Evolutionary conservation across 768 basidiomycete species (phyloP).

Genomic region (Galerina sulciceps): DNA sequence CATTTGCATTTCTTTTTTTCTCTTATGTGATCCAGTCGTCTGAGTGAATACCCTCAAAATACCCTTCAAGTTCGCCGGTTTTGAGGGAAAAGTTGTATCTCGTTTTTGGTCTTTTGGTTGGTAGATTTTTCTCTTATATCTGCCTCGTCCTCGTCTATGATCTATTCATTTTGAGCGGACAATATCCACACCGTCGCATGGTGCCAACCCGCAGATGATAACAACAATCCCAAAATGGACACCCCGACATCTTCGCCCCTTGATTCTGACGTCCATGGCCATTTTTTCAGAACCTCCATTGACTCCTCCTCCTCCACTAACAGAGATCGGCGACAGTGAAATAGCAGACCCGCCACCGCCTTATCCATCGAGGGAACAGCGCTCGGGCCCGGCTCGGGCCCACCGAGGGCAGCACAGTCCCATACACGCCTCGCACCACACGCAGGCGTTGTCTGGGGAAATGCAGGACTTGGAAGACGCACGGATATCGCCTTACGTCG

Average conservation of each 20-base stretch:
- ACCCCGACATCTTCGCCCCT: not conserved
- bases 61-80: no score
- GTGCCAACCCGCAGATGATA: not conserved
- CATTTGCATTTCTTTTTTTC: no score
- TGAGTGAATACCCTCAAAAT: no score
- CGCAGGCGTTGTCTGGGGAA: slow-evolving; percentile 35
- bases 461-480: slow-evolving; percentile 39
- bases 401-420: slow-evolving; percentile 24
- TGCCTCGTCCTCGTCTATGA: no score
- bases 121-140: no score
- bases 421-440: slow-evolving; percentile 26
- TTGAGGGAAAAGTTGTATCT: no score
- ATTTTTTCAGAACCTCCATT: slow-evolving; percentile 12
- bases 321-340: slow-evolving; percentile 14
- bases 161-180: no score
- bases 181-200: no score
- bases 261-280: slow-evolving; percentile 17
- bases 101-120: no score
- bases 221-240: not conserved
- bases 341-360: slow-evolving; percentile 70
- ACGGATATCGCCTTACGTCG: slow-evolving; percentile 27
- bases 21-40: no score
- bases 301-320: slow-evolving; percentile 12
- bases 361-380: slow-evolving; percentile 58
- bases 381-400: slow-evolving; percentile 36